These are phyloP conservation scores for Teratosphaeriaceae sp. DNA, from an alignment of 2,329 filamentous ascomycete species.

Conservation along the genomic window DNA sequence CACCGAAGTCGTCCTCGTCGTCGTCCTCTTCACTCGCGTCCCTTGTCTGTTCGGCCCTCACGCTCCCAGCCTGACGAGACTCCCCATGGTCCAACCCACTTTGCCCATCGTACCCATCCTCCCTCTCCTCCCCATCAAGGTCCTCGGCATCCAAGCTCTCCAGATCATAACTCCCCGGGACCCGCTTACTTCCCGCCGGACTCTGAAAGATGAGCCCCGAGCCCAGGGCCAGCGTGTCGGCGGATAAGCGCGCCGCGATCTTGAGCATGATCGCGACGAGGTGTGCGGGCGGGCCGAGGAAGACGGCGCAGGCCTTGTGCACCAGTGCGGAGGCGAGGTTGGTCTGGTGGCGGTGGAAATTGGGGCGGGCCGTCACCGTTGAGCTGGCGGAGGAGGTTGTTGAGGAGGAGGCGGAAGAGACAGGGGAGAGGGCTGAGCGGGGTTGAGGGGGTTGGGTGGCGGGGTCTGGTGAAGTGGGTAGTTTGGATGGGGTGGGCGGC, in stretches of 20 bases:
- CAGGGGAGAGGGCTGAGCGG: no score
- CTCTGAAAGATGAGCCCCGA: conserved; percentile 21
- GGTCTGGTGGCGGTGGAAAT: conserved; percentile 10
- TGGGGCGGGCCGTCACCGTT: conserved; percentile 2
- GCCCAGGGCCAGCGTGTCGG: conserved; percentile 33
- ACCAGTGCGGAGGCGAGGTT: conserved; percentile 49
- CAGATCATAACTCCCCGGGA: conserved; percentile 52
- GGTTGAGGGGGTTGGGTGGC: conserved; percentile 33
- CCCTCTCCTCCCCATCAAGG: conserved; percentile 30
- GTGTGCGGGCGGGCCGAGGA: conserved; percentile 74
- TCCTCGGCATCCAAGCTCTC: conserved; percentile 45
- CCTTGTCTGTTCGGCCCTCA: conserved; percentile 38
- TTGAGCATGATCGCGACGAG: conserved; percentile 72
- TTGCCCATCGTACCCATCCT: conserved; percentile 35
- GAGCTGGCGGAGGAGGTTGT: conserved; percentile 3
- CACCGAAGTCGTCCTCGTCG: conserved; percentile 54
- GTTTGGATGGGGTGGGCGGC: conserved; percentile 30
- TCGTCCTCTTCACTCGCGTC: conserved; percentile 22
- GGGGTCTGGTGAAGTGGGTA: conserved; percentile 32
- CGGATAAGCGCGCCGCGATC: conserved; percentile 69
- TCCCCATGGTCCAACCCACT: conserved; percentile 25
- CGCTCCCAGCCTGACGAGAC: conserved; percentile 44
- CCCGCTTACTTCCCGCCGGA: conserved; percentile 41
- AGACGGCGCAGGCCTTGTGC: conserved; percentile 67
- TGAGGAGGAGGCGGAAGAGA: conserved; percentile 11